Conservation (phyloP, 139 green algal species). For the Trebouxia sp. region DNA sequence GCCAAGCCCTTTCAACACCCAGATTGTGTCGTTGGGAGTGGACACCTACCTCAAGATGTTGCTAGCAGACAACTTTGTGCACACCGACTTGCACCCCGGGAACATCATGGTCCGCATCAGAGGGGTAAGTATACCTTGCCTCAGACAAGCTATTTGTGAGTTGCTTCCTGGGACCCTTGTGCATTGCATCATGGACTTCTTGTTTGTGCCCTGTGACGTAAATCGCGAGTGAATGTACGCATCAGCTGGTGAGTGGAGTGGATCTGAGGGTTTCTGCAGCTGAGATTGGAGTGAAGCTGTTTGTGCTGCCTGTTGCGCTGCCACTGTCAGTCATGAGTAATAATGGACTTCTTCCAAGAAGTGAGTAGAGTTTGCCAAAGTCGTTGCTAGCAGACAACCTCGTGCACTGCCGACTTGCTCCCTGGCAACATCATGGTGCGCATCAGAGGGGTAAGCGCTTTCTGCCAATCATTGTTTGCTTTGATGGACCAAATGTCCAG, state of each 20-base stretch:
- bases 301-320: no score
- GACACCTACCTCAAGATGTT: conserved; percentile 93
- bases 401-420: conserved; percentile 91
- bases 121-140: conserved; percentile 26
- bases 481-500: no score
- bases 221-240: no score
- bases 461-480: no score
- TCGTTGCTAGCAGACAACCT: conserved; percentile 92
- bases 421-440: conserved; percentile 93
- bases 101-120: conserved; percentile 88
- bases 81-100: conserved; percentile 92
- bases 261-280: no score
- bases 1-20: conserved; percentile 59
- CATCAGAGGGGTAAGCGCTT: conserved; percentile 24
- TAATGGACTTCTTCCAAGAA: conserved; percentile 79
- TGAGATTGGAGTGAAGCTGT: no score
- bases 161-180: no score
- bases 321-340: no score
- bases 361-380: conserved; percentile 84
- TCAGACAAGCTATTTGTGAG: no score
- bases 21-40: conserved; percentile 78
- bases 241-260: no score
- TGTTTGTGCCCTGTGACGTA: no score
- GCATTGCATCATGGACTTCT: no score
- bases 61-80: conserved; percentile 89